phyloP scores from a whole-genome alignment of 148 eudicot genomes.

The Fagopyrum tataricum region DNA sequence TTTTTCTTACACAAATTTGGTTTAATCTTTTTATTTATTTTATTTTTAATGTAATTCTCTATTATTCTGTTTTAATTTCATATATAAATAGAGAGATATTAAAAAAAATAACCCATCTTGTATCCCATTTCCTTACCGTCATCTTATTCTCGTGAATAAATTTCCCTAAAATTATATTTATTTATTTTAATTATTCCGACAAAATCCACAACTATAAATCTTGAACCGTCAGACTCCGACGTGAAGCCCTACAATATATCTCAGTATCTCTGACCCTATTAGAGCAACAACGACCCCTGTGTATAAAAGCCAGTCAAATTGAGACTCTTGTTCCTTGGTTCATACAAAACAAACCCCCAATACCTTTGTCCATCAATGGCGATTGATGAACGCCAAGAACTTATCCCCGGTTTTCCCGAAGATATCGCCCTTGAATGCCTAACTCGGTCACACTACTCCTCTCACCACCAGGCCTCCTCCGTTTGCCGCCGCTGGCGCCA shows the following conservation, averaged over 20 bases:
- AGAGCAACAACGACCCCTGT: not conserved
- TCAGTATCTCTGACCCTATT: not conserved
- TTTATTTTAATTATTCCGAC: no score
- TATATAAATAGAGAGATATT: no score
- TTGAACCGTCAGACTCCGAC: not conserved
- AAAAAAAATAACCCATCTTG: no score
- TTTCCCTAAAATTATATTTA: no score
- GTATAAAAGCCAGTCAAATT: not conserved
- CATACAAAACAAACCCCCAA: not conserved
- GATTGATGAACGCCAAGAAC: slow-evolving; percentile 15
- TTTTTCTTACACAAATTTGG: no score
- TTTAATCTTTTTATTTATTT: no score
- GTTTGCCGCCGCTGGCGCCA: slow-evolving; percentile 54
- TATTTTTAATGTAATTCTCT: no score
- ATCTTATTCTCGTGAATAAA: no score
- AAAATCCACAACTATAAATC: no score
- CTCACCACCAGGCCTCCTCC: slow-evolving; percentile 33
- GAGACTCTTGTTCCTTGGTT: not conserved
- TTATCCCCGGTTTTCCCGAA: slow-evolving; percentile 67
- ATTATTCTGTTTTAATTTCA: no score
- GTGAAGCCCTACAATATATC: not conserved
- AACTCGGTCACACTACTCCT: slow-evolving; percentile 42
- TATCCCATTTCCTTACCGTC: no score
- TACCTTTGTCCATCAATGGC: not conserved
- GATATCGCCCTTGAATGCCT: slow-evolving; percentile 60